phyloP scores from a whole-genome alignment of 108 stramenopile species.

The Pseudonitzschia multistriata region DNA sequence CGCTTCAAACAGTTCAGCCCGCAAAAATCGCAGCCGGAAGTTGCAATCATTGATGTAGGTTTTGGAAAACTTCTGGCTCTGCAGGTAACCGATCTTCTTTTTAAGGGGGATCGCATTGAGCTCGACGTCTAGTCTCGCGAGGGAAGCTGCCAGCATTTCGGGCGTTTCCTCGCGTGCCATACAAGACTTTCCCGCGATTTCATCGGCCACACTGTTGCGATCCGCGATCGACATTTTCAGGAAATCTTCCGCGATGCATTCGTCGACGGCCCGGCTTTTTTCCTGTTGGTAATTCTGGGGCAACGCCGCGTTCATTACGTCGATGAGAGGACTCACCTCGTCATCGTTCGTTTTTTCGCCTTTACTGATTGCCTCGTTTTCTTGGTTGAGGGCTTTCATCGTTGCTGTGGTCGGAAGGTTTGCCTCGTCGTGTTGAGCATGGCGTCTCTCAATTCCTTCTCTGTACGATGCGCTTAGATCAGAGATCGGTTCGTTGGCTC shows the following conservation, averaged over 20 bases:
- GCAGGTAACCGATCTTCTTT: conserved; percentile 1
- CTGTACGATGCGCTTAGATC: too few relatives aligned
- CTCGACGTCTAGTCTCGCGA: neutral
- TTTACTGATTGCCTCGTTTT: too few relatives aligned
- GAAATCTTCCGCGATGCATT: neutral
- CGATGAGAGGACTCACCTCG: neutral
- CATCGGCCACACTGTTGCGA: neutral
- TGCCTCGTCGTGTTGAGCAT: too few relatives aligned
- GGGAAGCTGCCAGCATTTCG: neutral
- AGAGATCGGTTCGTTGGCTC: too few relatives aligned
- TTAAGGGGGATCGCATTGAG: neutral
- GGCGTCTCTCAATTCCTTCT: too few relatives aligned
- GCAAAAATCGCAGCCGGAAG: conserved; percentile 24
- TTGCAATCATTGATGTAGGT: conserved; percentile 11
- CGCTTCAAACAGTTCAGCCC: conserved; percentile 6
- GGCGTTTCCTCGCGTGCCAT: conserved; percentile 8
- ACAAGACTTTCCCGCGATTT: conserved; percentile 1
- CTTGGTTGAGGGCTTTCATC: too few relatives aligned
- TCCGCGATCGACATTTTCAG: neutral
- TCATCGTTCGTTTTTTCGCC: neutral
- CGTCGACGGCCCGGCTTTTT: neutral
- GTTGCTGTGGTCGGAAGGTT: too few relatives aligned
- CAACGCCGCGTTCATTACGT: neutral
- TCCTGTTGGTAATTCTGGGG: neutral
- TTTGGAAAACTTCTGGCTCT: neutral